These are phyloP conservation scores for Fraxinus xanthoxyloides DNA, from an alignment of 305 asterid genomes.

Conservation along the genomic window DNA sequence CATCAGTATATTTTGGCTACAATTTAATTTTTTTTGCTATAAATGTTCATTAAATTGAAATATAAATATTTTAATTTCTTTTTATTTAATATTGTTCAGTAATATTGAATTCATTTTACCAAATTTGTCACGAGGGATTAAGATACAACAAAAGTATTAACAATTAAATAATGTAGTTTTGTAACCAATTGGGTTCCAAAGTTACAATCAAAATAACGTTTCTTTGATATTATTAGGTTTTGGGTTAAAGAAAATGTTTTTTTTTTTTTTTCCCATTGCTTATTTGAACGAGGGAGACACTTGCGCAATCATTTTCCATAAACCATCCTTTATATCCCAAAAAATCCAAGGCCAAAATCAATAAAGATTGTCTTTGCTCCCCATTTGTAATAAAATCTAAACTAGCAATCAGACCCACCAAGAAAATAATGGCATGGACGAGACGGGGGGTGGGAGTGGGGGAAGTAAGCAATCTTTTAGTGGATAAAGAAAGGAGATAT, in stretches of 20 bases:
- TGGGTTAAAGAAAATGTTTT: background rate
- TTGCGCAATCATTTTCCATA: constrained; percentile 23
- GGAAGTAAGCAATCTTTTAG: constrained; percentile 28
- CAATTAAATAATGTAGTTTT: background rate
- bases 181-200: background rate
- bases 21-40: background rate
- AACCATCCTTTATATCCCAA: constrained; percentile 16
- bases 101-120: background rate
- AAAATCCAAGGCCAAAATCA: constrained; percentile 36
- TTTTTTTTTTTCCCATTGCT: background rate
- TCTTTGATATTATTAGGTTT: background rate
- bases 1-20: background rate
- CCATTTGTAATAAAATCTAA: constrained; percentile 39
- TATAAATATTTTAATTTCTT: background rate
- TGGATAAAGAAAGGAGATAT: constrained; percentile 24
- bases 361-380: constrained; percentile 45
- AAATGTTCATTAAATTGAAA: too few species aligned
- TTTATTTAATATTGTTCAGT: background rate
- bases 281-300: constrained; percentile 1
- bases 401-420: constrained; percentile 40
- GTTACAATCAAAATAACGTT: background rate
- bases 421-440: constrained; percentile 25
- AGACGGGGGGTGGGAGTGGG: too few species aligned
- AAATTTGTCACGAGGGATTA: background rate
- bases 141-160: background rate